A percentile compares a stretch with the other conserved stretches of the same genome.
Conservation (phyloP, 2,329 filamentous ascomycete genomes). For the Lizonia empirigonia region DNA sequence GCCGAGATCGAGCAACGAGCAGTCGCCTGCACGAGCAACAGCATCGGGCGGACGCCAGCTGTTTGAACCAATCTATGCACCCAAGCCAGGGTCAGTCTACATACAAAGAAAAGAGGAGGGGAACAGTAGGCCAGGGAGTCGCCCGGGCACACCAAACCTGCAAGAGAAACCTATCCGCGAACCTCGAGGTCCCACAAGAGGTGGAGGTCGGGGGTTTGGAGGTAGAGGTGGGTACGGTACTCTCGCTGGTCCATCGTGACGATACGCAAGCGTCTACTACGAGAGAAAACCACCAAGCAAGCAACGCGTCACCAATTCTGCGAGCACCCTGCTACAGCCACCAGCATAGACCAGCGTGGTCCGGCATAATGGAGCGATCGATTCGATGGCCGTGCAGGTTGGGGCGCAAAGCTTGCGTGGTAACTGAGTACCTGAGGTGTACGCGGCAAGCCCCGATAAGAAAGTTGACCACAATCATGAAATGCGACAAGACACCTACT, state of each 20-base stretch:
- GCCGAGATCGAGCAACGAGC: constrained; percentile 46
- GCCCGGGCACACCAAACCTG: constrained; percentile 61
- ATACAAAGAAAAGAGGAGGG: constrained; percentile 53
- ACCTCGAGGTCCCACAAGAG: constrained; percentile 76
- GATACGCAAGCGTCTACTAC: not conserved
- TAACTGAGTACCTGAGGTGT: too few relatives aligned
- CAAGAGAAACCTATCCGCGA: constrained; percentile 73
- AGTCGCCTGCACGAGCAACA: constrained; percentile 40
- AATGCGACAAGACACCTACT: too few relatives aligned
- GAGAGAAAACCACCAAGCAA: not conserved
- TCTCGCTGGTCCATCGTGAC: constrained; percentile 26
- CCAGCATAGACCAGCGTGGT: too few relatives aligned
- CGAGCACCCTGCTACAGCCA: too few relatives aligned
- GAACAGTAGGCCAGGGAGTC: constrained; percentile 53
- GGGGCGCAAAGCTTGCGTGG: too few relatives aligned
- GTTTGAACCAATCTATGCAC: constrained; percentile 75
- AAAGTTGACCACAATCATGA: too few relatives aligned
- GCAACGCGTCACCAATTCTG: too few relatives aligned
- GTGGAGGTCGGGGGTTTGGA: constrained; percentile 78
- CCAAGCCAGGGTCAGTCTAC: constrained; percentile 64
- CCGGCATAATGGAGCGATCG: too few relatives aligned
- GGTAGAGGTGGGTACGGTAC: constrained; percentile 58
- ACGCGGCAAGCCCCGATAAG: too few relatives aligned
- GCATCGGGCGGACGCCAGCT: constrained; percentile 62
- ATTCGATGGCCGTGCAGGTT: too few relatives aligned